Base-by-base conservation (phyloP, 768 basidiomycete species). In the Lactarius psammicola region DNA sequence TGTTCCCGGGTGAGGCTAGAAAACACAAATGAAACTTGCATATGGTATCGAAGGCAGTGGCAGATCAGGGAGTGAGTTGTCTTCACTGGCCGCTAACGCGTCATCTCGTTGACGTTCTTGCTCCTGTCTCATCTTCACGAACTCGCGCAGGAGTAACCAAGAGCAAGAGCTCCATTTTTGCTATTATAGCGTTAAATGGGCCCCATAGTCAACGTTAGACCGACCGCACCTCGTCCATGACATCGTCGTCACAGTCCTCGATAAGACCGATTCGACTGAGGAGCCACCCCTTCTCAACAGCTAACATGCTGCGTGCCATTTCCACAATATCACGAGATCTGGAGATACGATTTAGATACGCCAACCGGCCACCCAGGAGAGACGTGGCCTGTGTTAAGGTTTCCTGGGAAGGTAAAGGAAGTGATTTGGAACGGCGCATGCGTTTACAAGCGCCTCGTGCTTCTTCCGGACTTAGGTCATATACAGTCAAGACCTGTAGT, bases 151-250 rank as follows among this genome's bases (percentile, higher is more conserved):
- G 2, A 92, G 81, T 2, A 92, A 79, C 90, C 91, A 93, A 20
- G 90, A 89, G 72, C 91, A 92, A 49, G 86, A 86, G 70, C 84
- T 85, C 86, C 87, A 89, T 84, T 89, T 90, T 85, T 90, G 88
- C 86, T 87, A 62, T 33, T 23, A 60, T 36, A 1, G 18, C 18
- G 30, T 54, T 53, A 34, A 59, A 34, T 23, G 33, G 26, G 53
- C 64, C 15, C 65, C 20, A 17, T 15, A 15, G 4, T 56, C 38
- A 56, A 63, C 9, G 23, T 33, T 34, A 17, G 2, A 30, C 31
- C 18, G 34, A 9, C 46, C 79, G 68, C 70, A 90, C 90, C 81
- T 94, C 94, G 75, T 94, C 93, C 92, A 91, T 92, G 64, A 91
- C 86, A 72, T 91, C 89, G 76, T 92, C 90, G 74, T 94, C 92